phyloP scores from a whole-genome alignment of 139 green algal species.

The Micractinium sp. region DNA sequence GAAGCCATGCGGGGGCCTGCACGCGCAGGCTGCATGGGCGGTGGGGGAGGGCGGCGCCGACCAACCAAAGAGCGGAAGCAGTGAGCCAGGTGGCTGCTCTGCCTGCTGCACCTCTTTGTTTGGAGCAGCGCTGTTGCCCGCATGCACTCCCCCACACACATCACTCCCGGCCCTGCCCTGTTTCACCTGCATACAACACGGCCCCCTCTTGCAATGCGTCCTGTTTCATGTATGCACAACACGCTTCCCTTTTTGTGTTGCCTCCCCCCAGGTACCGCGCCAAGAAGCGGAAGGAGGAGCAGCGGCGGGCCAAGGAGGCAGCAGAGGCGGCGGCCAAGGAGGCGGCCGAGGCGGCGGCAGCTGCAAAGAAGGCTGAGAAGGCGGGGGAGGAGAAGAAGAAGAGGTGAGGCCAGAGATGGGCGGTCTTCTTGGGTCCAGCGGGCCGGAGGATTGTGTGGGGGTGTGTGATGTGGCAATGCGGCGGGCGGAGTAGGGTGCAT shows the following conservation, averaged over 20 bases:
- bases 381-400: slow-evolving; percentile 46
- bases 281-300: slow-evolving; percentile 61
- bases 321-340: slow-evolving; percentile 49
- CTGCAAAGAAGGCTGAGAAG: slow-evolving; percentile 51
- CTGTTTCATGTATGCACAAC: background rate
- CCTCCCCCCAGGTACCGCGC: slow-evolving; percentile 12
- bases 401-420: slow-evolving; percentile 17
- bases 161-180: background rate
- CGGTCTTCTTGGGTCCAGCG: too few relatives aligned
- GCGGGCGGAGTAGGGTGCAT: too few relatives aligned
- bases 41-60: too few relatives aligned
- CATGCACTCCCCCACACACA: background rate
- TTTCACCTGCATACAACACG: background rate
- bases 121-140: too few relatives aligned
- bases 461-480: too few relatives aligned
- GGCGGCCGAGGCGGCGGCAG: slow-evolving; percentile 39
- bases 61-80: too few relatives aligned
- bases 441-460: too few relatives aligned
- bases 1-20: too few relatives aligned
- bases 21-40: too few relatives aligned
- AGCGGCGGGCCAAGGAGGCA: slow-evolving; percentile 59
- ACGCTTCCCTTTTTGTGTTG: background rate
- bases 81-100: too few relatives aligned
- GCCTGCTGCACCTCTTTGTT: too few relatives aligned
- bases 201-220: background rate